Evolutionary conservation across 176 grass and related monocot species (phyloP).

Genomic region (Rhynchospora pubera): DNA sequence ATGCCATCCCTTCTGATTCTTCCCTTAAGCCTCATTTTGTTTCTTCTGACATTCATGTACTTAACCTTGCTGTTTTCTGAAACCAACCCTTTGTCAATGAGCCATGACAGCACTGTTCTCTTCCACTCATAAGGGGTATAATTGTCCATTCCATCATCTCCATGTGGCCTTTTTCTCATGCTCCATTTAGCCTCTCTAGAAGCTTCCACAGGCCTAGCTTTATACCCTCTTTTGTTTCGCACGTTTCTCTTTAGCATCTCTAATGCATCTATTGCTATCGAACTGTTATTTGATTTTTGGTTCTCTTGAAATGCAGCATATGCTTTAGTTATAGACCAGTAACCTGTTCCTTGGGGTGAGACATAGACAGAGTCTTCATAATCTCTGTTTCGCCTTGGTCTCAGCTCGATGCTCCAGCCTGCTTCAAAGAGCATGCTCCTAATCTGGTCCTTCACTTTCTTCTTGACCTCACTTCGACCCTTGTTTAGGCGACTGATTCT

Average conservation of each 20-base stretch:
- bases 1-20: constrained; percentile 79
- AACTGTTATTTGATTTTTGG: constrained; percentile 27
- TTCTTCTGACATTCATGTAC: constrained; percentile 71
- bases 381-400: constrained; percentile 53
- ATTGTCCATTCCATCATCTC: constrained; percentile 29
- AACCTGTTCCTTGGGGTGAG: constrained; percentile 63
- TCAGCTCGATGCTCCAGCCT: constrained; percentile 83
- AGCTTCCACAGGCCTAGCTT: constrained; percentile 27
- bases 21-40: constrained; percentile 53
- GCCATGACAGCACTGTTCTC: constrained; percentile 79
- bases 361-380: constrained; percentile 86
- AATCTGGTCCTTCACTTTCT: constrained; percentile 70
- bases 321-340: constrained; percentile 98
- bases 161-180: constrained; percentile 33
- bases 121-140: constrained; percentile 72
- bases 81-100: constrained; percentile 85
- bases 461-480: constrained; percentile 42
- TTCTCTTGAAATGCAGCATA: constrained; percentile 76
- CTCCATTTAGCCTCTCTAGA: constrained; percentile 36
- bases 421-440: constrained; percentile 57
- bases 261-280: constrained; percentile 60
- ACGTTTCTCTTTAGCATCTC: constrained; percentile 79
- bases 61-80: constrained; percentile 52
- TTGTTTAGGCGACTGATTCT: constrained; percentile 19
- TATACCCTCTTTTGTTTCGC: constrained; percentile 55